Evolutionary conservation across 768 basidiomycete species (phyloP), one percentile per base, ranked within the genome.

Genomic region (Macrolepiota albuminosa): DNA sequence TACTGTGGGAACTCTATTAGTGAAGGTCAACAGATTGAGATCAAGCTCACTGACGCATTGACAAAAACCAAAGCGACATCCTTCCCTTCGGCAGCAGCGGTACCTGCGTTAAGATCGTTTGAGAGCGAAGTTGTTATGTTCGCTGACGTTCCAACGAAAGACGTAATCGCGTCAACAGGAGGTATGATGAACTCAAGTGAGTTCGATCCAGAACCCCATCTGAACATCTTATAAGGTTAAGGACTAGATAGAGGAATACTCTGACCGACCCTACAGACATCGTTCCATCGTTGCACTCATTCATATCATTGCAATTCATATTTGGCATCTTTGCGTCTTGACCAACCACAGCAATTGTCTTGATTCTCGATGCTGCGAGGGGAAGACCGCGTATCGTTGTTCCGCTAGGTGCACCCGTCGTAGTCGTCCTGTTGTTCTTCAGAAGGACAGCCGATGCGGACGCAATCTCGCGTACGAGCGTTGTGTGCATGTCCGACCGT

Each of bases 391-490:
- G 71, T 18, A 70, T 65, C 6, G 73, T 75, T 3, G 62, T 68
- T 3, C 78, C 78, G 16, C 63, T 59, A 2, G 70, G 64, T 4
- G 67, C 71, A 63, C 67, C 76, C 61, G 64, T 73, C 57, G 69
- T 75, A 31, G 71, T 69, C 14, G 71, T 75, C 62, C 79, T 69
- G 40, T 76, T 73, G 68, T 91, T 91, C 73, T 90, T 90, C 13
- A 90, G 76, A 37, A 91, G 69, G 21, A 90, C 86, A 1, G 84
- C 83, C 0, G 86, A 87, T 0, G 82, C 84, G 0, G 83, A 78
- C 5, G 83, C 89, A 34, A 92, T 85, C 61, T 88, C 82, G 29
- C 78, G 77, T 18, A 80, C 82, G 18, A 89, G 71, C 3, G 80
- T 75, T 0, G 78, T 81, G 63, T 83, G 81, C 0, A 66, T 74